A percentile compares a stretch with the other conserved stretches of the same genome.
phyloP scores from a whole-genome alignment of 345 rosid genomes.

The Camelina laxa region DNA sequence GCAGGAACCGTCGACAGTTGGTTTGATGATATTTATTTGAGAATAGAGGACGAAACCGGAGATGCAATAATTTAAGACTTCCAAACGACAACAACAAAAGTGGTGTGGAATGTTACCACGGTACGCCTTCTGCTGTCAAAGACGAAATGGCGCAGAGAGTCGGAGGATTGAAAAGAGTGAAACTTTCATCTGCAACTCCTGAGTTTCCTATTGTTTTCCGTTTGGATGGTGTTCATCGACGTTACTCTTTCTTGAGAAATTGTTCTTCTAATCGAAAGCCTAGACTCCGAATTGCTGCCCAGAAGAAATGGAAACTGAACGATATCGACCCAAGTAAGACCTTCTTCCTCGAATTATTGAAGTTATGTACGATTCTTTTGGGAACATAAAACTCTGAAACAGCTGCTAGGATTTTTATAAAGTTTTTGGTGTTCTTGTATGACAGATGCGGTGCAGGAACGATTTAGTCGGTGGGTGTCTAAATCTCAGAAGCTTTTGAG shows the following conservation, averaged over 20 bases:
- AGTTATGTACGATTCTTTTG: background rate
- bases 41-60: too few relatives aligned
- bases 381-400: background rate
- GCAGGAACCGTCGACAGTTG: too few relatives aligned
- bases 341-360: background rate
- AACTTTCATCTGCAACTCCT: background rate
- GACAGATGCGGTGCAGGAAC: slow-evolving; percentile 78
- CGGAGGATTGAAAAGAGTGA: slow-evolving; percentile 33
- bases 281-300: slow-evolving; percentile 58
- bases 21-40: too few relatives aligned
- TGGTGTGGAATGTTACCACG: too few relatives aligned
- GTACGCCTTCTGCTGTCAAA: too few relatives aligned
- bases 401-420: too few relatives aligned
- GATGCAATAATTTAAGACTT: too few relatives aligned
- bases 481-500: slow-evolving; percentile 72
- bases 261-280: slow-evolving; percentile 45
- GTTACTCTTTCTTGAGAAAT: slow-evolving; percentile 35
- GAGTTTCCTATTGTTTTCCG: slow-evolving; percentile 18
- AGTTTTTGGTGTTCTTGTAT: background rate
- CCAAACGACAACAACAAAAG: too few relatives aligned
- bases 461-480: slow-evolving; percentile 72
- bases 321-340: slow-evolving; percentile 67
- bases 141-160: slow-evolving; percentile 42
- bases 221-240: slow-evolving; percentile 8
- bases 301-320: slow-evolving; percentile 72